Evolutionary conservation across 441 rosid species (phyloP).

Genomic region (Pelargonium australe): DNA sequence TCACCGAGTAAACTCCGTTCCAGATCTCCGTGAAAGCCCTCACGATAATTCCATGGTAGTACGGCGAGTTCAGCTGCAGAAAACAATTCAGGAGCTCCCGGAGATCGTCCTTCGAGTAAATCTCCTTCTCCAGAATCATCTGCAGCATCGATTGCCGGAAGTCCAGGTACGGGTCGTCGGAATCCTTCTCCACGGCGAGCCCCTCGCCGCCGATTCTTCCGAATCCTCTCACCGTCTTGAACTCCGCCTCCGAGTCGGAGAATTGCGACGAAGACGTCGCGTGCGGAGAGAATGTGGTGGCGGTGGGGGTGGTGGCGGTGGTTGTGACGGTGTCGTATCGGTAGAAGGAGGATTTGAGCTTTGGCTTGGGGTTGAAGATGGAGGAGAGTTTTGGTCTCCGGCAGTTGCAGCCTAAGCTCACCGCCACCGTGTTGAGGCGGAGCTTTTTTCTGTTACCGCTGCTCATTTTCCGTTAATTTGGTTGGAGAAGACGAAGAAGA

Average conservation of each 20-base stretch:
- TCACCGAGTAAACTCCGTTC: slow-evolving; percentile 61
- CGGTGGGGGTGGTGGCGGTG: no score
- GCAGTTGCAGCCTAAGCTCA: slow-evolving; percentile 1
- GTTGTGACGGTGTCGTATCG: no score
- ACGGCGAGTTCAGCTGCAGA: slow-evolving; percentile 60
- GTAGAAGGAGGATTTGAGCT: neutral
- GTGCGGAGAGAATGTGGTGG: slow-evolving; percentile 38
- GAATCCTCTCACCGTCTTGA: slow-evolving; percentile 33
- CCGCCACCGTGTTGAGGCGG: neutral
- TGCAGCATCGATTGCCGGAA: slow-evolving; percentile 71
- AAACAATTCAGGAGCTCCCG: slow-evolving; percentile 60
- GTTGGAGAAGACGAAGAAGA: no score
- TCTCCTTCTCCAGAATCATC: slow-evolving; percentile 61
- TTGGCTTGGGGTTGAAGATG: slow-evolving; percentile 2
- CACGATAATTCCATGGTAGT: slow-evolving; percentile 50
- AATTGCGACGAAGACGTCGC: slow-evolving; percentile 21
- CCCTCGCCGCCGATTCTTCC: slow-evolving; percentile 44
- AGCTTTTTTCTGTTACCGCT: slow-evolving; percentile 11
- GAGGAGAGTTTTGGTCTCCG: slow-evolving; percentile 8
- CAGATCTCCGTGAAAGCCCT: slow-evolving; percentile 68
- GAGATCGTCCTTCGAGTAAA: slow-evolving; percentile 53
- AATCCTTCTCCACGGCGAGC: slow-evolving; percentile 65
- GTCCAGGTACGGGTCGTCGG: slow-evolving; percentile 62
- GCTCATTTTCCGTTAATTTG: no score
- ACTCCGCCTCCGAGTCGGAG: slow-evolving; percentile 24